Conservation (phyloP, 768 basidiomycete genomes). For the Suillus decipiens region DNA sequence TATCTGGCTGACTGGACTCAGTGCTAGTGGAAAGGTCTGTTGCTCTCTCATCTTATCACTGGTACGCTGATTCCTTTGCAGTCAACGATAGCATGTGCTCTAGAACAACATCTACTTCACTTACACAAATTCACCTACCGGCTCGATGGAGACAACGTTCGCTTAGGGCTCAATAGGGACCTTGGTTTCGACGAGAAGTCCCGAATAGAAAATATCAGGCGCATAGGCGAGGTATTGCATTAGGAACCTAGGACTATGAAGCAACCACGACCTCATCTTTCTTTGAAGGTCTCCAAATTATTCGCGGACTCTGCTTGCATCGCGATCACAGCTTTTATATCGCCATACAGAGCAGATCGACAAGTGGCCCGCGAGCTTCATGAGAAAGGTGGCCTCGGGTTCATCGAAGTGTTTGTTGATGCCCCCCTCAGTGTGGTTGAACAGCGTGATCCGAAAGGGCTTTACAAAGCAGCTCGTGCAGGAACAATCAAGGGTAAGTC, state of each 20-base stretch:
- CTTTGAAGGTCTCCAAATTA: conserved; percentile 81
- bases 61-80: conserved; percentile 31
- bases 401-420: conserved; percentile 95
- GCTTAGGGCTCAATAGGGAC: conserved; percentile 96
- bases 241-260: neutral
- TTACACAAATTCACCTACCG: conserved; percentile 85
- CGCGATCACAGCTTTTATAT: conserved; percentile 95
- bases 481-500: conserved; percentile 91
- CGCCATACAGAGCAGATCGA: conserved; percentile 92
- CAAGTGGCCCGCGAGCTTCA: conserved; percentile 82
- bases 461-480: conserved; percentile 94
- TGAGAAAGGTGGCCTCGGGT: conserved; percentile 67
- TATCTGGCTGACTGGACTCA: conserved; percentile 96
- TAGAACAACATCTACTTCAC: conserved; percentile 94
- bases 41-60: neutral
- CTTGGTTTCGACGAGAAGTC: conserved; percentile 92
- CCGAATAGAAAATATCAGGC: conserved; percentile 92
- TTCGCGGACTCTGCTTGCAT: conserved; percentile 89
- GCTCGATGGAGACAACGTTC: conserved; percentile 94
- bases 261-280: conserved; percentile 15
- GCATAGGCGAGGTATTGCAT: conserved; percentile 85
- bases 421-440: conserved; percentile 89
- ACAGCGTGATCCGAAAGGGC: conserved; percentile 92
- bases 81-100: conserved; percentile 96
- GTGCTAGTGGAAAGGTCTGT: conserved; percentile 89